Conservation (phyloP, 768 basidiomycete genomes). For the Mrakia frigida region DNA sequence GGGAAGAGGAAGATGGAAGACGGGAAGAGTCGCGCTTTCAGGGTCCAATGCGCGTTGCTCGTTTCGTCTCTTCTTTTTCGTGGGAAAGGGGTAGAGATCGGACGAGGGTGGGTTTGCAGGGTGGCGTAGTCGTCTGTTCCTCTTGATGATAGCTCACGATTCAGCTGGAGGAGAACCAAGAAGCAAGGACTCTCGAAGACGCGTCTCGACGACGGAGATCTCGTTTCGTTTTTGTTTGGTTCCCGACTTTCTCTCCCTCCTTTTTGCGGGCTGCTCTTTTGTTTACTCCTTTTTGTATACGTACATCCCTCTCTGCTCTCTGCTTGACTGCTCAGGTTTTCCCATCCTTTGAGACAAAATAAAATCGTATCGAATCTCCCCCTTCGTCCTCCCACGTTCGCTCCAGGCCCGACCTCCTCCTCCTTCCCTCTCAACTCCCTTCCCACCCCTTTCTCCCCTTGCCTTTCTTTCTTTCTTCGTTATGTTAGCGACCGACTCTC, state of each 20-base stretch:
- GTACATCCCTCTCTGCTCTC: not conserved
- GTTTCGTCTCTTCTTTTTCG: too few relatives aligned
- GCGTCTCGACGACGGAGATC: not conserved
- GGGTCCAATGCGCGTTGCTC: too few relatives aligned
- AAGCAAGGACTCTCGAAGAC: not conserved
- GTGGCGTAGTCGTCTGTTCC: too few relatives aligned
- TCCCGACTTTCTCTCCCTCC: not conserved
- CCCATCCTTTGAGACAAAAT: too few relatives aligned
- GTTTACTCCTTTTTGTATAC: not conserved
- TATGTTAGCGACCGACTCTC: slow-evolving; percentile 14
- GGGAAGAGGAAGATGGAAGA: not conserved
- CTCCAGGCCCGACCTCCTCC: not conserved
- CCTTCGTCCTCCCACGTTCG: not conserved
- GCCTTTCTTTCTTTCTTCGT: not conserved
- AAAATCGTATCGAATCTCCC: not conserved
- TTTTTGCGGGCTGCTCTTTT: not conserved
- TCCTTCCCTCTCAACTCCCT: not conserved
- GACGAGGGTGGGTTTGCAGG: too few relatives aligned
- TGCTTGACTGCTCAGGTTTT: not conserved
- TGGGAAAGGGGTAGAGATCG: too few relatives aligned
- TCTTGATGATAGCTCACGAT: too few relatives aligned
- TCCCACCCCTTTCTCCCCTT: not conserved
- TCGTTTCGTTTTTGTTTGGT: not conserved
- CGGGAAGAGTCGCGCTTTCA: not conserved
- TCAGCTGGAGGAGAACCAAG: too few relatives aligned